Conservation (phyloP, 352 stramenopile species). For the Phytophthora ohioensis region DNA sequence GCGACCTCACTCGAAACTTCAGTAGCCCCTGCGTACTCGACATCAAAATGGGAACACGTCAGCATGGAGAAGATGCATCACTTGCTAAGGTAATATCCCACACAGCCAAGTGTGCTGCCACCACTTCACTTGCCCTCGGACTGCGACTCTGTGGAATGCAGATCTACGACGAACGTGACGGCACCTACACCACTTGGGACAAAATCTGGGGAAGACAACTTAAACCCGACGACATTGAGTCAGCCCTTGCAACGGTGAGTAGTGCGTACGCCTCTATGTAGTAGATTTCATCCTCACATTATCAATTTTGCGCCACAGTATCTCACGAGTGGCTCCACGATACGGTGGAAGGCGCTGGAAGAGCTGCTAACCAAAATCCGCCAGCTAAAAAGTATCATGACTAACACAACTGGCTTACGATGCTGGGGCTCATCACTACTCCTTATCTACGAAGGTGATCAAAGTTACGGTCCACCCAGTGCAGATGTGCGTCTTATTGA, state of each 20-base stretch:
- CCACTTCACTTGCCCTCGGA: constrained; percentile 72
- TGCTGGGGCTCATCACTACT: constrained; percentile 83
- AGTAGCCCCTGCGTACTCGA: constrained; percentile 75
- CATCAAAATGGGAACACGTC: constrained; percentile 85
- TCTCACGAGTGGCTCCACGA: constrained; percentile 50
- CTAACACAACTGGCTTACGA: constrained; percentile 58
- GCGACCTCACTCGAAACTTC: constrained; percentile 75
- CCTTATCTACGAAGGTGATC: constrained; percentile 80
- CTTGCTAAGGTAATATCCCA: constrained; percentile 76
- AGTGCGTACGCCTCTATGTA: neutral
- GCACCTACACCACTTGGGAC: constrained; percentile 78
- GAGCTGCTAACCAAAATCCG: constrained; percentile 55
- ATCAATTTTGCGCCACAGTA: constrained; percentile 49
- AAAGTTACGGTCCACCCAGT: constrained; percentile 22
- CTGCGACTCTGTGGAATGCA: constrained; percentile 86
- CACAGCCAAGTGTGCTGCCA: constrained; percentile 76
- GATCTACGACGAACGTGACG: constrained; percentile 68
- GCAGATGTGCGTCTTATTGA: constrained; percentile 78
- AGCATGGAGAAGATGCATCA: constrained; percentile 76
- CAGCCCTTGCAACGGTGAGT: constrained; percentile 68
- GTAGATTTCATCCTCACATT: neutral
- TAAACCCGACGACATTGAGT: constrained; percentile 58
- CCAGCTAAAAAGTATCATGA: constrained; percentile 54
- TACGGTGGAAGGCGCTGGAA: constrained; percentile 60
- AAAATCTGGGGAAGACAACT: constrained; percentile 82